Evolutionary conservation across 352 stramenopile genomes (phyloP).

Genomic region (Plasmopara viticola): DNA sequence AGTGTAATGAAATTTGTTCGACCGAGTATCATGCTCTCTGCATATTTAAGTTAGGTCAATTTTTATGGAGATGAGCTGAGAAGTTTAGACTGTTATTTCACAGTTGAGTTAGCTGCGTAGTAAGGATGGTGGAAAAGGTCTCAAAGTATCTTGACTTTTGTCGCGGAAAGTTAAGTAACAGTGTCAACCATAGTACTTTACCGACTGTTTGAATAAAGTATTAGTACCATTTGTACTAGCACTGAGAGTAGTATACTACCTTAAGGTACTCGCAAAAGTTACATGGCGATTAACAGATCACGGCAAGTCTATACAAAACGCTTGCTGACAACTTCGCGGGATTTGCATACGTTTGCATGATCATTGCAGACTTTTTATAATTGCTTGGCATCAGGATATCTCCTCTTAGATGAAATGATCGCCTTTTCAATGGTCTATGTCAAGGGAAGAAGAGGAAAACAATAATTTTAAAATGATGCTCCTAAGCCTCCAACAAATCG

Average conservation of each 20-base stretch:
- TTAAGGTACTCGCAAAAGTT: neutral
- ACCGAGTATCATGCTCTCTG: no score
- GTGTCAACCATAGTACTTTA: no score
- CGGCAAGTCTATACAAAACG: conserved; percentile 38
- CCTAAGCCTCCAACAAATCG: no score
- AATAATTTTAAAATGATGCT: no score
- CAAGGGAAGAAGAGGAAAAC: no score
- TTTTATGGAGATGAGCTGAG: no score
- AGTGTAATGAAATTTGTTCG: no score
- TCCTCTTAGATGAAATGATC: conserved; percentile 55
- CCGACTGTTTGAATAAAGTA: no score
- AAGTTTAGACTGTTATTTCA: neutral
- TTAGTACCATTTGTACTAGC: no score
- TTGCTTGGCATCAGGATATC: conserved; percentile 29
- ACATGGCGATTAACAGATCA: neutral
- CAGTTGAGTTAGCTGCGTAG: neutral
- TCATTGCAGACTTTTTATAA: conserved; percentile 41
- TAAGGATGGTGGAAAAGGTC: neutral
- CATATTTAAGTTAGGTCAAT: no score
- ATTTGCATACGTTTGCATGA: conserved; percentile 45
- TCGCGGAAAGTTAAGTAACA: neutral
- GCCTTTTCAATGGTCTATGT: conserved; percentile 42
- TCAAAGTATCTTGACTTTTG: neutral
- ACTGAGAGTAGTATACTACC: no score
- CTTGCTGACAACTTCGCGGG: conserved; percentile 45